Conservation (phyloP, 352 stramenopile species). For the Thalassiosira exigua region DNA sequence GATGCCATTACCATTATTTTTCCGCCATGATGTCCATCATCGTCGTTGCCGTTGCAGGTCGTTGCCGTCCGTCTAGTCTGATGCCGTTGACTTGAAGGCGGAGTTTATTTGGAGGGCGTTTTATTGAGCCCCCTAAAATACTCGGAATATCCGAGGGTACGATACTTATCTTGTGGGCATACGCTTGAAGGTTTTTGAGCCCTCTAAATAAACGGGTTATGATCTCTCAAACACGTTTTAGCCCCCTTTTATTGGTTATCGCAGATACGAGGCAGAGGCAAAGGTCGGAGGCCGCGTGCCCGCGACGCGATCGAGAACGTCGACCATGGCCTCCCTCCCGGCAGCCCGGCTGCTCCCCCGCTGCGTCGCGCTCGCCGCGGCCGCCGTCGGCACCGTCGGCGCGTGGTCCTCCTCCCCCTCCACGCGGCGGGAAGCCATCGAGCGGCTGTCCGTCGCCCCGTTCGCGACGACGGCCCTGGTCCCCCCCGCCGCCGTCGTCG, state of each 20-base stretch:
- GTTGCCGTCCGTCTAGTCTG: neutral
- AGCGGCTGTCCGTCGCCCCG: constrained; percentile 27
- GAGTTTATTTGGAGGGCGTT: no score
- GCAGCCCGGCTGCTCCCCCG: neutral
- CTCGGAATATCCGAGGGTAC: no score
- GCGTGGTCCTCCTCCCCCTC: constrained; percentile 16
- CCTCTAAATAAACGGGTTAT: no score
- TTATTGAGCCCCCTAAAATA: no score
- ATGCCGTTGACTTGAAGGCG: no score
- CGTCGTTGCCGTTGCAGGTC: neutral
- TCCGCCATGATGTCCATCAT: neutral
- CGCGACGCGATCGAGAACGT: no score
- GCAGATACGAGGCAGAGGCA: no score
- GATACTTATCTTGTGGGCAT: no score
- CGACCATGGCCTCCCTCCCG: constrained; percentile 7
- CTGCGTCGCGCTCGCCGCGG: constrained; percentile 6
- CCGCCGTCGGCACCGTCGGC: neutral
- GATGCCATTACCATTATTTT: neutral
- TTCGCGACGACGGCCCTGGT: constrained; percentile 14
- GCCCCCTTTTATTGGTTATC: no score
- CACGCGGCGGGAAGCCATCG: constrained; percentile 19
- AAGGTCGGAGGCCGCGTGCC: no score
- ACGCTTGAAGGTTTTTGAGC: no score
- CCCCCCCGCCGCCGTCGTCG: neutral
- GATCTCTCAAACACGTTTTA: no score